Evolutionary conservation across 228 moss, liverwort and hornwort genomes (phyloP).

Genomic region (Sphagnum magellanicum): DNA sequence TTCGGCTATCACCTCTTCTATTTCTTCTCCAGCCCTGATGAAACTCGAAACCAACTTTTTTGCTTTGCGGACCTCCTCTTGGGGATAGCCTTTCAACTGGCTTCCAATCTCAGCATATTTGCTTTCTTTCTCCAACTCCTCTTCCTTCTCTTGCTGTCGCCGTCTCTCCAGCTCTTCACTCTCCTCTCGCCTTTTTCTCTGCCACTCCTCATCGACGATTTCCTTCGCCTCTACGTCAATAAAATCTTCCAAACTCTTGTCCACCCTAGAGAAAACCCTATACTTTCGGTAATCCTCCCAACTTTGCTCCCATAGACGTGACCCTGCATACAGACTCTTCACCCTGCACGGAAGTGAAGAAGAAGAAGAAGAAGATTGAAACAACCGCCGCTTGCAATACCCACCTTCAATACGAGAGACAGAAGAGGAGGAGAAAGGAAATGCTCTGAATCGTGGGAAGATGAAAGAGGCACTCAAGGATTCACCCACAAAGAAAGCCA

Average conservation of each 20-base stretch:
- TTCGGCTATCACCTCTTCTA: slow-evolving; percentile 83
- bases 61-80: slow-evolving; percentile 50
- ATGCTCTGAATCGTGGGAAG: too few relatives aligned
- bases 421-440: too few relatives aligned
- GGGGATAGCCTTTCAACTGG: slow-evolving; percentile 48
- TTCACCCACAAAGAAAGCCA: too few relatives aligned
- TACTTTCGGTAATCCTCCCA: too few relatives aligned
- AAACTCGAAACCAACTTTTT: slow-evolving; percentile 53
- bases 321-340: too few relatives aligned
- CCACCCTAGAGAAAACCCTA: not conserved
- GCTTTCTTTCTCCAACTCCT: slow-evolving; percentile 45
- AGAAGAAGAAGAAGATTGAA: too few relatives aligned
- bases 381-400: too few relatives aligned
- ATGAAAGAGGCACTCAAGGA: too few relatives aligned
- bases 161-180: slow-evolving; percentile 25
- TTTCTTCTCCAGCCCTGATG: slow-evolving; percentile 66
- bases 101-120: slow-evolving; percentile 41
- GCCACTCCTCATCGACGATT: slow-evolving; percentile 60
- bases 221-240: slow-evolving; percentile 19
- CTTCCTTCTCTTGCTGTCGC: slow-evolving; percentile 46
- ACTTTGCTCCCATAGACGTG: too few relatives aligned
- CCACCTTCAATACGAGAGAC: too few relatives aligned
- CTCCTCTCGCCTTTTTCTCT: slow-evolving; percentile 43
- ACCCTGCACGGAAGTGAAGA: too few relatives aligned
- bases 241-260: slow-evolving; percentile 10